Percentiles rank a stretch among this genome's conserved stretches.
These are phyloP conservation scores for Globisporangium viniferum DNA, from an alignment of 352 stramenopile genomes.

Conservation along the genomic window DNA sequence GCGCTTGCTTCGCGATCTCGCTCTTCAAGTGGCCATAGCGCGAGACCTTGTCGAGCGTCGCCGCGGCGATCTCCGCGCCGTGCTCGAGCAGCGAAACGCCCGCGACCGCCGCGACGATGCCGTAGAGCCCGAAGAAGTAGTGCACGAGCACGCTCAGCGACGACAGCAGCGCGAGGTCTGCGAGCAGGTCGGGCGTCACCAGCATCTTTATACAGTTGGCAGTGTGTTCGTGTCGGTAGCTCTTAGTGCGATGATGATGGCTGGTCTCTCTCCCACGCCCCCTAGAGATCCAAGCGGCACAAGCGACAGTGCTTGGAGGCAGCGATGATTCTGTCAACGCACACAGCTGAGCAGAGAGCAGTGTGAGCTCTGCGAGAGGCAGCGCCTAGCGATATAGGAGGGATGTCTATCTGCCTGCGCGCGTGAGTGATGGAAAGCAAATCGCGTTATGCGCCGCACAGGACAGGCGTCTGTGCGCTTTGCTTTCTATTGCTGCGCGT, in stretches of 20 bases:
- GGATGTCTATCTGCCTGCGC: not conserved
- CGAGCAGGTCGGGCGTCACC: conserved; percentile 33
- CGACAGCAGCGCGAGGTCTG: conserved; percentile 57
- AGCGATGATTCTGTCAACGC: not conserved
- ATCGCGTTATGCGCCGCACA: not conserved
- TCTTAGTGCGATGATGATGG: conserved; percentile 1
- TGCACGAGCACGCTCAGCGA: conserved; percentile 58
- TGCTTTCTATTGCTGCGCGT: conserved; percentile 1
- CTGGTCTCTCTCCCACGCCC: conserved; percentile 6
- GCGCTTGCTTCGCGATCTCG: conserved; percentile 5
- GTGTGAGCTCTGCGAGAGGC: not conserved
- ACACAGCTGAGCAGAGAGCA: not conserved
- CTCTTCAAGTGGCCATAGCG: not conserved
- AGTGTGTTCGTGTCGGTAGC: not conserved
- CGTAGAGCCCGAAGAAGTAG: conserved; percentile 58
- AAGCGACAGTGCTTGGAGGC: not conserved
- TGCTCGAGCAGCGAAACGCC: conserved; percentile 39
- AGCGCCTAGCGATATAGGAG: not conserved
- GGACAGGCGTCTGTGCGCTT: not conserved
- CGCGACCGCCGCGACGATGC: conserved; percentile 37
- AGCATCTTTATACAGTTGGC: not conserved
- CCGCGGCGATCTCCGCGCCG: conserved; percentile 17
- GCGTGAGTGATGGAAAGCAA: not conserved
- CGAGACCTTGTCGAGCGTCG: not conserved
- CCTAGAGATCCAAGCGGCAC: conserved; percentile 4